Evolutionary conservation across 768 basidiomycete species (phyloP), one percentile per base, ranked within the genome.

Genomic region (Mycena haematopus): DNA sequence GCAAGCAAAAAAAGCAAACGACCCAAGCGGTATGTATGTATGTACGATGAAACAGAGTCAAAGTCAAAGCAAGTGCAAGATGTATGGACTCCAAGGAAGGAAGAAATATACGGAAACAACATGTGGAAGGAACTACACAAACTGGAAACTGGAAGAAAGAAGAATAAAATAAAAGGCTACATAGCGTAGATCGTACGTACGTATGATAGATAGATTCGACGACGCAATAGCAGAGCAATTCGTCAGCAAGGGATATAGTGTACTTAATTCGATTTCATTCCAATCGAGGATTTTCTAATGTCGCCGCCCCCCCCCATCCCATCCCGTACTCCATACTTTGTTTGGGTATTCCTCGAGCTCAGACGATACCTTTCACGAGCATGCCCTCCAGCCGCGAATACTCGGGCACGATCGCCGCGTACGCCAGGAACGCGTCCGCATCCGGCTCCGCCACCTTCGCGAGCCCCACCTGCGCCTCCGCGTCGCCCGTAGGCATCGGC

Each of bases 371-470:
- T 70, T 92, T 93, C 67, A 88, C 83, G 53, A 93, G 74, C 84
- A 94, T 88, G 13, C 85, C 83, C 76, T 95, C 93, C 66, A 95
- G 75, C 44, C 93, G 79, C 77, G 84, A 86, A 73, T 87, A 94
- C 76, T 95, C 93, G 27, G 91, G 90, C 19, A 94, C 89, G 71
- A 93, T 90, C 36, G 91, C 86, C 21, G 92, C 91, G 72, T 95
- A 95, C 0, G 89, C 85, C 86, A 92, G 84, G 75, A 93, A 93
- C 58, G 92, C 88, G 73, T 95, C 93, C 56, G 86, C 76, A 71
- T 95, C 93, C 15, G 92, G 86, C 62, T 93, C 91, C 0, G 93
- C 92, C 7, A 94, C 88, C 74, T 92, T 93, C 33, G 86, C 88
- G 50, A 93, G 74, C 17, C 93, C 93, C 35, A 89, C 78, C 75